Evolutionary conservation across 345 rosid genomes (phyloP), one percentile per base, ranked within the genome.

Genomic region (Camelina neglecta): DNA sequence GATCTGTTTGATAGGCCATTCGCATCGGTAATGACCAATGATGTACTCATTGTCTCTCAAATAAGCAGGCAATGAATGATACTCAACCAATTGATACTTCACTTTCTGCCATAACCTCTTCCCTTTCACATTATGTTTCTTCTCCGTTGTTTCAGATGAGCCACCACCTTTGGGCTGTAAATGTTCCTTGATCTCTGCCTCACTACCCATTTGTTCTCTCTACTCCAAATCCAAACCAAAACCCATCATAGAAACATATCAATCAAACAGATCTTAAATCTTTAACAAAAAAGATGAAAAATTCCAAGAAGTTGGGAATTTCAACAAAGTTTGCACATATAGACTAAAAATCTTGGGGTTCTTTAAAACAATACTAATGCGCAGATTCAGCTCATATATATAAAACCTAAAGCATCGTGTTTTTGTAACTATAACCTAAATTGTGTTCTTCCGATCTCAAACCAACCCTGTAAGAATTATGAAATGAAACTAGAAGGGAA

Each of bases 1-100:
- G 78, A 76, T 60, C 75, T 94, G 96, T 87, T 92, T 94, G 75
- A 94, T 65, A 0, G 99, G 99, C 99, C 99, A 94, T 68, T 92
- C 97, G 8, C 92, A 73, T 74, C 99, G 74, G 69, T 95, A 95
- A 83, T 95, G 92, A 31, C 95, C 93, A 59, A 90, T 42, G 61
- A 95, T 89, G 77, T 82, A 92, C 50, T 95, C 97, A 73, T 95
- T 95, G 83, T 95, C 97, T 81, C 89, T 92, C 42, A 95, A 69
- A 67, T 87, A 95, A 26, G 78, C 92, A 7, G 97, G 99, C 76
- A 94, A 86, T 39, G 90, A 71, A 73, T 94, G 97, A 81, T 85
- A 94, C 44, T 90, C 99, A 24, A 94, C 99, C 26, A 92, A 85
- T 83, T 95, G 99, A 72, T 86, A 92, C 84, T 87, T 90, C 42